Evolutionary conservation across 2,329 filamentous ascomycete genomes (phyloP).

Genomic region (Fusarium algeriense): DNA sequence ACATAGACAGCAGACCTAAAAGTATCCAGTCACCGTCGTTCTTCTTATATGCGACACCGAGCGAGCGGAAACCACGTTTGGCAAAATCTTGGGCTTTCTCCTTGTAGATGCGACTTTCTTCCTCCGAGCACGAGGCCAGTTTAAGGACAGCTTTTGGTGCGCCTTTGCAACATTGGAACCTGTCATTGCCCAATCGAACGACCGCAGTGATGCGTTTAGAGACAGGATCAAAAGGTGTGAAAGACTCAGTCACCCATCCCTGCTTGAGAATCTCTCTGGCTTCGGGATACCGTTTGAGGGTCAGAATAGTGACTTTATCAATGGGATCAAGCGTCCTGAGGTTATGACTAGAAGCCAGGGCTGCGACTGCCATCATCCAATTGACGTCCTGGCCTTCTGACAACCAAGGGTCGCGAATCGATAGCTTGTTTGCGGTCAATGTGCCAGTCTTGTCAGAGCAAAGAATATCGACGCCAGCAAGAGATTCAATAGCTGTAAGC

Average conservation of each 20-base stretch:
- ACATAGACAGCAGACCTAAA: slow-evolving; percentile 25
- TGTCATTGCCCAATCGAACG: slow-evolving; percentile 14
- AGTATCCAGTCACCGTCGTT: slow-evolving; percentile 30
- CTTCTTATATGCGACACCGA: slow-evolving; percentile 36
- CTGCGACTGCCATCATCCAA: slow-evolving; percentile 38
- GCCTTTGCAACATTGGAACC: slow-evolving; percentile 15
- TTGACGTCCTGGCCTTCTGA: slow-evolving; percentile 29
- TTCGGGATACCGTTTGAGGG: slow-evolving; percentile 28
- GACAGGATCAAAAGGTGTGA: slow-evolving; percentile 28
- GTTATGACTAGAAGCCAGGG: slow-evolving; percentile 19
- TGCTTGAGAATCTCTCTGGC: slow-evolving; percentile 30
- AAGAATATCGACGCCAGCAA: slow-evolving; percentile 29
- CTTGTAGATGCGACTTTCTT: slow-evolving; percentile 12
- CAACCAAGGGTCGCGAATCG: slow-evolving; percentile 25
- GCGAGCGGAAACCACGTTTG: slow-evolving; percentile 21
- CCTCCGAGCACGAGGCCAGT: slow-evolving; percentile 14
- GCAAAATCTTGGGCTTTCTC: slow-evolving; percentile 34
- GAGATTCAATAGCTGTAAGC: slow-evolving; percentile 11
- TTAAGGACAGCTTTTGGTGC: slow-evolving; percentile 15
- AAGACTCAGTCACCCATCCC: slow-evolving; percentile 20
- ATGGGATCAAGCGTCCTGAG: slow-evolving; percentile 16
- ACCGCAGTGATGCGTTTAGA: slow-evolving; percentile 31
- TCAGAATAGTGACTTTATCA: slow-evolving; percentile 33
- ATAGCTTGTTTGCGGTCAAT: slow-evolving; percentile 23
- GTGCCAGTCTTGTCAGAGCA: slow-evolving; percentile 35